Conservation (phyloP, 345 rosid species). For the Chamaenerion angustifolium region DNA sequence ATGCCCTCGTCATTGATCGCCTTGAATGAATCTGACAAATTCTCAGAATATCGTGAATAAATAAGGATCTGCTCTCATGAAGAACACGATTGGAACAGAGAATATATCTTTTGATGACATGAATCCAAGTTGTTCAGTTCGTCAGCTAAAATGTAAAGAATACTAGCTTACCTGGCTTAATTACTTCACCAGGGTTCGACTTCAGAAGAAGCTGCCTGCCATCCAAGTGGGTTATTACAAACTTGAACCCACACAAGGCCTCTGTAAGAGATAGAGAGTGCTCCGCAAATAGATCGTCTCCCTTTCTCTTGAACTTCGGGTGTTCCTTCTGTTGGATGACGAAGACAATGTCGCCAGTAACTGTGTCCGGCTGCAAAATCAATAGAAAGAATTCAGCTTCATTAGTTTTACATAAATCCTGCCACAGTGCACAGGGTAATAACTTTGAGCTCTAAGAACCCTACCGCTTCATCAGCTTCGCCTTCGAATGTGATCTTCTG, state of each 20-base stretch:
- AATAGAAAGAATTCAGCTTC: background rate
- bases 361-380: conserved; percentile 66
- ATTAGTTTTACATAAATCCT: background rate
- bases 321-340: conserved; percentile 86
- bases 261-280: conserved; percentile 69
- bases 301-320: conserved; percentile 71
- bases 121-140: too few relatives aligned
- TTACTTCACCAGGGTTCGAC: conserved; percentile 68
- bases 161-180: conserved; percentile 54
- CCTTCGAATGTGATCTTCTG: conserved; percentile 88
- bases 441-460: conserved; percentile 3
- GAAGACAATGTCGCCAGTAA: conserved; percentile 76
- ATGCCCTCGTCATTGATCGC: conserved; percentile 86
- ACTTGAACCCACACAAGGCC: conserved; percentile 87
- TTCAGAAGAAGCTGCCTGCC: conserved; percentile 82
- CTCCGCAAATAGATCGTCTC: conserved; percentile 74
- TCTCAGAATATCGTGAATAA: conserved; percentile 9
- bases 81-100: too few relatives aligned
- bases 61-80: too few relatives aligned
- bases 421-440: too few relatives aligned
- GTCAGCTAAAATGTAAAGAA: too few relatives aligned
- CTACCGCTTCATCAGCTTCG: conserved; percentile 84
- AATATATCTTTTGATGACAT: too few relatives aligned
- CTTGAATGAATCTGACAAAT: conserved; percentile 70
- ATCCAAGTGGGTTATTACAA: conserved; percentile 64